These are phyloP conservation scores for Rhododendron ferrugineum DNA, from an alignment of 148 eudicot species.

Conservation along the genomic window DNA sequence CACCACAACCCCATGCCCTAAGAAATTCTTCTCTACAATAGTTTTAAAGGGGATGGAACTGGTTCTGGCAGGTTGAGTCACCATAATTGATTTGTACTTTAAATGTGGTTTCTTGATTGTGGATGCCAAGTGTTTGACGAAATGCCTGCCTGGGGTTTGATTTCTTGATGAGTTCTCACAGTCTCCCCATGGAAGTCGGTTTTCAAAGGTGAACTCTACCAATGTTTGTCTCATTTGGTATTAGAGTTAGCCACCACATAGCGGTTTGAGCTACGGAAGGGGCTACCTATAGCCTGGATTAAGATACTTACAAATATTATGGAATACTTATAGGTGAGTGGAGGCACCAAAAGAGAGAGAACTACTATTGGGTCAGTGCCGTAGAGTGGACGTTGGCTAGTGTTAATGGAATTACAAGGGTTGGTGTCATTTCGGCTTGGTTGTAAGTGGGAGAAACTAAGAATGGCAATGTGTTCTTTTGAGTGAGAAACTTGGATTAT, in stretches of 20 bases:
- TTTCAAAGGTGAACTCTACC: neutral
- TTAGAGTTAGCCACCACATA: neutral
- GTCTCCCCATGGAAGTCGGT: neutral
- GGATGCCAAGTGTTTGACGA: neutral
- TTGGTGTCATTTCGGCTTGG: neutral
- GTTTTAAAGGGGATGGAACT: neutral
- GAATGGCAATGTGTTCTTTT: neutral
- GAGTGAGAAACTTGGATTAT: neutral
- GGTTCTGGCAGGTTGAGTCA: neutral
- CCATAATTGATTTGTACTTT: neutral
- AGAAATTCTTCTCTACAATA: neutral
- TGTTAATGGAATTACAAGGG: neutral
- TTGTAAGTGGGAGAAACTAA: neutral
- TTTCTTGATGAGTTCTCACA: neutral
- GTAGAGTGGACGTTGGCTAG: neutral
- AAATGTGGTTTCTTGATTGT: neutral
- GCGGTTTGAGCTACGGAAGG: neutral
- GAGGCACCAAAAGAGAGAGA: no score
- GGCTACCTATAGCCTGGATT: no score
- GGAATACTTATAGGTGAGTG: no score
- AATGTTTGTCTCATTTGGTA: neutral
- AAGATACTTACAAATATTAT: no score
- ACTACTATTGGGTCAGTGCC: no score
- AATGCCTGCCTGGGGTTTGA: neutral
- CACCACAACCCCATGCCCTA: neutral